Base-by-base conservation (phyloP, 805 yeast species). In the Zygosaccharomyces lentus region DNA sequence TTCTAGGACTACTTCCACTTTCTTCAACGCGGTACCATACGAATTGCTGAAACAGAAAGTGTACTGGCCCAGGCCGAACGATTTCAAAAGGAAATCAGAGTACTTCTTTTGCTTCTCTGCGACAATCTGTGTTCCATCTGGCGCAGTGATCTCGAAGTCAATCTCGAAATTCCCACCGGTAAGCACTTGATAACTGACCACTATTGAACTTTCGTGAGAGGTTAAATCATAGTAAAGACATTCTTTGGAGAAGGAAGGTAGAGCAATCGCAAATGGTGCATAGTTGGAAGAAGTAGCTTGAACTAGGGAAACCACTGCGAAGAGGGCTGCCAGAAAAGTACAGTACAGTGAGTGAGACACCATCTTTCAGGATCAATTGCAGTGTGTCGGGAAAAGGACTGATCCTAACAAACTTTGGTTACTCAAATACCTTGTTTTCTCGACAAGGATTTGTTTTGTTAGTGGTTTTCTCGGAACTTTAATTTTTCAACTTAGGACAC, bases 81-180 rank as follows among this genome's bases (percentile, higher is more conserved):
- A 82, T 54, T 70, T 77, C 58, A 81, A 67, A 24, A 78, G 67
- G 53, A 78, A 79, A 55, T 81, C 86, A 6, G 82, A 83, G 59
- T 77, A 82, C 67, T 82, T 78, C 61, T 77, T 77, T 57, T 80
- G 80, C 49, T 71, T 69, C 52, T 79, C 84, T 23, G 68, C 50
- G 43, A 72, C 72, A 50, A 80, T 66, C 9, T 70, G 61, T 36
- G 71, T 66, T 17, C 78, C 80, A 38, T 64, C 69, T 29, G 87
- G 86, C 43, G 77, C 72, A 43, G 70, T 76, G 51, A 81, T 78
- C 47, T 74, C 72, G 60, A 80, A 81, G 59, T 81, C 84, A 45
- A 81, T 76, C 61, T 81, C 86, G 55, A 80, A 81, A 45, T 80
- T 73, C 13, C 87, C 87, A 50, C 87, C 87, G 41, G 78, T 74